These are phyloP conservation scores for Phytophthora multivora DNA, from an alignment of 352 stramenopile genomes.

Conservation along the genomic window DNA sequence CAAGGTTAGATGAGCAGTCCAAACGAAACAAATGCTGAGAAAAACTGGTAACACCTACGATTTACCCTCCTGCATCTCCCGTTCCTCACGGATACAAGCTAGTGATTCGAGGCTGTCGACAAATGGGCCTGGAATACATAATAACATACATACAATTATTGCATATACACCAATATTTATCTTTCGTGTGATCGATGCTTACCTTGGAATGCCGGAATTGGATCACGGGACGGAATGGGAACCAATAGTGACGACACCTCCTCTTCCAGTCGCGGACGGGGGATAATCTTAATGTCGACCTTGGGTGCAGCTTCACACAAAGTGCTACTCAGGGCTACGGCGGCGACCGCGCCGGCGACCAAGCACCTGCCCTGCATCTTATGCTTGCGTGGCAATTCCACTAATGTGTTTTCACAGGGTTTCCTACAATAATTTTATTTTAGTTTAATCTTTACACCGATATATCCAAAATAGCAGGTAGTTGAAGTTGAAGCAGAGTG, in stretches of 20 bases:
- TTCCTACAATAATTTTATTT: not conserved
- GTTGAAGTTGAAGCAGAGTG: conserved; percentile 36
- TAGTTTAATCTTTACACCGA: not conserved
- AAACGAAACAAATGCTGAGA: not conserved
- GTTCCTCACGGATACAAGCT: conserved; percentile 51
- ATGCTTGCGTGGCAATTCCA: conserved; percentile 15
- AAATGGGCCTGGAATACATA: conserved; percentile 41
- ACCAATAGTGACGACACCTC: conserved; percentile 15
- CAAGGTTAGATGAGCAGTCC: conserved; percentile 1
- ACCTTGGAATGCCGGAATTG: conserved; percentile 50
- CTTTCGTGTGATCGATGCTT: not conserved
- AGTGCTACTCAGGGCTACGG: conserved; percentile 26
- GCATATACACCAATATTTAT: conserved; percentile 7
- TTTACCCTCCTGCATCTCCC: conserved; percentile 46
- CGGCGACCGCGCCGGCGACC: conserved; percentile 14
- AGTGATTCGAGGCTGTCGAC: conserved; percentile 33
- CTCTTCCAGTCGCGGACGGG: conserved; percentile 30
- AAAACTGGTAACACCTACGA: conserved; percentile 33
- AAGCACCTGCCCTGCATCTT: conserved; percentile 30
- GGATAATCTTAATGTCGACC: conserved; percentile 67
- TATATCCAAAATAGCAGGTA: conserved; percentile 4
- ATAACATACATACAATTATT: not conserved
- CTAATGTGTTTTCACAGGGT: conserved; percentile 11
- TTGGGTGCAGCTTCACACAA: conserved; percentile 48
- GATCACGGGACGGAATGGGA: conserved; percentile 55